Percentiles rank a stretch among this genome's conserved stretches.
Evolutionary conservation across 345 rosid species (phyloP).

Genomic region (Ceriops zippeliana): DNA sequence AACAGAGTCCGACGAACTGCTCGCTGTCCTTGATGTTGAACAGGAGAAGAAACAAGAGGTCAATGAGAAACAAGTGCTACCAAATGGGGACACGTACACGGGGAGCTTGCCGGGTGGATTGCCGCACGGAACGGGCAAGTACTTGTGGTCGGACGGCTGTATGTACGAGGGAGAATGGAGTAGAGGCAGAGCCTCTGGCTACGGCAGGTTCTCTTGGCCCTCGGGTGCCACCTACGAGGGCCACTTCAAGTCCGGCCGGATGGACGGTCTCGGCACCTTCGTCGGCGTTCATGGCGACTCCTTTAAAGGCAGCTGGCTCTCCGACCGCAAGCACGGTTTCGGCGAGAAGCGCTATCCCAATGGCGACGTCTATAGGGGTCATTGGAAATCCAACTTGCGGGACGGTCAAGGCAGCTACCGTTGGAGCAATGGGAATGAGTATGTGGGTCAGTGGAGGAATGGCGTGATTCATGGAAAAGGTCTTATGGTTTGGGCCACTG

Average conservation of each 20-base stretch:
- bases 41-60: not conserved
- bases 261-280: conserved; percentile 63
- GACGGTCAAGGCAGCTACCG: conserved; percentile 61
- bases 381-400: conserved; percentile 53
- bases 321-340: conserved; percentile 56
- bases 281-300: conserved; percentile 60
- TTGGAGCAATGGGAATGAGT: conserved; percentile 64
- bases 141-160: conserved; percentile 69
- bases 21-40: not conserved
- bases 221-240: conserved; percentile 75
- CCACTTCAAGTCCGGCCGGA: conserved; percentile 53
- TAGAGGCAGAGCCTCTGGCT: conserved; percentile 52
- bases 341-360: conserved; percentile 57
- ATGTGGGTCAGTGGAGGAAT: conserved; percentile 55
- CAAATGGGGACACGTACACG: conserved; percentile 64
- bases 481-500: conserved; percentile 48
- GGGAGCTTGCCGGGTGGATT: conserved; percentile 46
- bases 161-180: conserved; percentile 74
- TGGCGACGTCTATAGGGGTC: conserved; percentile 57
- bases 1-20: not conserved
- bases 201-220: conserved; percentile 71
- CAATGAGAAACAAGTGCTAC: conserved; percentile 41
- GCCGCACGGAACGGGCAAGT: conserved; percentile 67
- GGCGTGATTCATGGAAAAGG: conserved; percentile 59
- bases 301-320: conserved; percentile 52